Percentiles rank a stretch among this genome's conserved stretches.
Evolutionary conservation across 176 grass and related monocot species (phyloP).

Genomic region (Miscanthus lutarioriparius): DNA sequence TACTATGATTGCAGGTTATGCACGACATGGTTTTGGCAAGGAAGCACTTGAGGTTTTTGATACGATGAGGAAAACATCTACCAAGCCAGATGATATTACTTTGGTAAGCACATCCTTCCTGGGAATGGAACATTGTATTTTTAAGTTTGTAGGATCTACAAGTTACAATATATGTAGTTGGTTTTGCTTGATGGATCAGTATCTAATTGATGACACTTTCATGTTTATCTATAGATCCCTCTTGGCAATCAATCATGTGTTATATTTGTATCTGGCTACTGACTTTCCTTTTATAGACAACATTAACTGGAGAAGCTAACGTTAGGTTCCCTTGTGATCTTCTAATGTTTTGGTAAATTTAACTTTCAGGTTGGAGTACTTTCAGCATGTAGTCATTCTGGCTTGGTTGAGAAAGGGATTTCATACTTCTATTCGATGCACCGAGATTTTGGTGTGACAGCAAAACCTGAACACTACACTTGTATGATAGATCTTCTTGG

Average conservation of each 20-base stretch:
- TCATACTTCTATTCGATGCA: slow-evolving; percentile 84
- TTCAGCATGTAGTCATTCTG: slow-evolving; percentile 87
- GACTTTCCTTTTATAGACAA: slow-evolving; percentile 19
- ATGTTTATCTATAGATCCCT: background rate
- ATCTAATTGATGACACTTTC: background rate
- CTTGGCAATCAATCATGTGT: background rate
- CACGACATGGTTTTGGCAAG: slow-evolving; percentile 75
- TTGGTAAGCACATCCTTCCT: slow-evolving; percentile 55
- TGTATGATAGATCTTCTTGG: slow-evolving; percentile 96
- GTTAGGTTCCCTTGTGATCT: background rate
- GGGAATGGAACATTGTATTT: slow-evolving; percentile 1
- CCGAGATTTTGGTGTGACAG: slow-evolving; percentile 60
- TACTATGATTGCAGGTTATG: slow-evolving; percentile 87
- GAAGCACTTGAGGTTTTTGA: slow-evolving; percentile 70
- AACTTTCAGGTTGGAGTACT: slow-evolving; percentile 77
- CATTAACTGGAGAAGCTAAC: background rate
- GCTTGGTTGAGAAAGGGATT: slow-evolving; percentile 85
- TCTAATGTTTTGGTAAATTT: slow-evolving; percentile 27
- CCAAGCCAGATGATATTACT: slow-evolving; percentile 80
- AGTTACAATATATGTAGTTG: slow-evolving; percentile 2
- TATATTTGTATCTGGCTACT: background rate
- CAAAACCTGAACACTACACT: slow-evolving; percentile 86
- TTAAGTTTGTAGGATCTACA: background rate
- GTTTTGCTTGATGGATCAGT: slow-evolving; percentile 9
- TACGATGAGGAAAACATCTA: slow-evolving; percentile 59